Base-by-base conservation (phyloP, 805 yeast species). In the Saturnispora sekii region DNA sequence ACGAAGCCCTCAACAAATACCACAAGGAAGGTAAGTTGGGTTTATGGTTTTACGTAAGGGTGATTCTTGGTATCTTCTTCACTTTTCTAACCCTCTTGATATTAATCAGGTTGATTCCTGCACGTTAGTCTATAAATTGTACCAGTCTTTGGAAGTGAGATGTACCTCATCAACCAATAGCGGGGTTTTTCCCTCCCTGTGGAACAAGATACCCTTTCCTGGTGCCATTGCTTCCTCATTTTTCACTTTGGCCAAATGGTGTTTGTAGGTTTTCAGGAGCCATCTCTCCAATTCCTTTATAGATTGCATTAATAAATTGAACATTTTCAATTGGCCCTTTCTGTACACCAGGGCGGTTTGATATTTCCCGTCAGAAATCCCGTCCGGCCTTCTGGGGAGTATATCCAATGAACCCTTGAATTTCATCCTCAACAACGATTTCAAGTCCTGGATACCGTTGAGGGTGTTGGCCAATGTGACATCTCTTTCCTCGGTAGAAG, bases 371-470 rank as follows among this genome's bases (percentile, higher is more conserved):
- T 36, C 38, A 38, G 38, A 44, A 10, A 40, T 35, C 1, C 43
- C 33, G 11, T 48, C 42, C 5, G 43, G 14, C 26, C 35, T 15
- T 16, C 48, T 35, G 10, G 51, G 40, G 1, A 48, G 28, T 11
- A 55, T 35, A 41, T 51, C 54, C 38, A 55, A 30, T 12, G 51
- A 51, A 10, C 55, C 55, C 30, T 50, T 53, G 43, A 56, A 61
- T 51, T 80, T 82, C 31, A 69, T 58, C 29, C 69, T 72, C 10
- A 83, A 50, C 3, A 85, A 80, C n/a, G 61, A 55, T 15, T 73
- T 60, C 38, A 84, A 59, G 48, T 77, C 72, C 51, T 70, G 75
- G 32, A 79, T 55, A 0, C 89, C 93, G 39, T 77, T 79, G n/a
- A 84, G 60, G 42, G 67, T 60, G 65, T 74, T 70, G 52, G 84